These are phyloP conservation scores for Acorus calamus DNA, from an alignment of 106 monocot genomes.

Conservation along the genomic window DNA sequence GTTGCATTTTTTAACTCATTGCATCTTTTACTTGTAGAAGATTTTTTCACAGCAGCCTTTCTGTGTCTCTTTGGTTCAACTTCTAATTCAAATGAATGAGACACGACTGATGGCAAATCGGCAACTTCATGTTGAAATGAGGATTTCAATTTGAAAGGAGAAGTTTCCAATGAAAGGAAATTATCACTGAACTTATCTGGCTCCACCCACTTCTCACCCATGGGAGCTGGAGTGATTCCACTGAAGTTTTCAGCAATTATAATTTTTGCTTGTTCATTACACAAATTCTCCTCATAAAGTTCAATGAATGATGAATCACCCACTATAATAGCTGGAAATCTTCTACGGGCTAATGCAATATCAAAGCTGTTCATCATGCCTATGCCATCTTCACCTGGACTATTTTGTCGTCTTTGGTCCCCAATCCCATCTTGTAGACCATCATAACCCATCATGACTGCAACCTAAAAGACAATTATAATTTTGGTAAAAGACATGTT, in stretches of 20 bases:
- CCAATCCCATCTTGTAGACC: constrained; percentile 34
- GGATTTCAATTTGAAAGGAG: constrained; percentile 15
- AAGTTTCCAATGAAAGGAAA: constrained; percentile 12
- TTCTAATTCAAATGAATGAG: constrained; percentile 14
- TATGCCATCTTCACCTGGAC: constrained; percentile 11
- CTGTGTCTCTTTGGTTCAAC: constrained; percentile 9
- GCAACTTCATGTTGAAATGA: constrained; percentile 4
- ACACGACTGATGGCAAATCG: constrained; percentile 5
- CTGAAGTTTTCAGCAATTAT: constrained; percentile 21
- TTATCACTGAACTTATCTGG: constrained; percentile 14
- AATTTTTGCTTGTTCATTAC: constrained; percentile 15
- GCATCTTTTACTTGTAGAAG: constrained; percentile 2
- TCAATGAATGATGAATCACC: constrained; percentile 63
- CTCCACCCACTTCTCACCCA: constrained; percentile 3
- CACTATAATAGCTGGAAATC: constrained; percentile 72
- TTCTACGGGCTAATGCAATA: constrained; percentile 37
- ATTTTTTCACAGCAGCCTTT: constrained; percentile 11
- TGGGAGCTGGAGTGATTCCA: constrained; percentile 8
- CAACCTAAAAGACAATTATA: constrained; percentile 27
- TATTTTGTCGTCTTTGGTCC: constrained; percentile 21
- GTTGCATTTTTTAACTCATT: constrained; percentile 3
- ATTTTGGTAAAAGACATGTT: no score
- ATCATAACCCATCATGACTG: constrained; percentile 38
- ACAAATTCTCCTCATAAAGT: constrained; percentile 48
- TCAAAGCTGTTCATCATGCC: constrained; percentile 36